phyloP scores from a whole-genome alignment of 2,329 filamentous ascomycete species.

The Cladobotryum protrusum region DNA sequence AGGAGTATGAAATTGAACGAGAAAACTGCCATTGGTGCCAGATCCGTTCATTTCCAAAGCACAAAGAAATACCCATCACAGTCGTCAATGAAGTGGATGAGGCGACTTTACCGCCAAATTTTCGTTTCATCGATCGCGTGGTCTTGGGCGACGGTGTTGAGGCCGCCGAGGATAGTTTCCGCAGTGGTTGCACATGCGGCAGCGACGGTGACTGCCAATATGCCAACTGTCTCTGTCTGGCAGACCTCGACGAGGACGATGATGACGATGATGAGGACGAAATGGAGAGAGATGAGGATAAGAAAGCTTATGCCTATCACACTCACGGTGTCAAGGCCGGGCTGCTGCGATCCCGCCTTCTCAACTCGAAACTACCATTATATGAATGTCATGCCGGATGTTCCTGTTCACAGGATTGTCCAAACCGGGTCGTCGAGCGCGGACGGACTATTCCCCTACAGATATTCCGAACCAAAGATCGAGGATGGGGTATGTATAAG shows the following conservation, averaged over 20 bases:
- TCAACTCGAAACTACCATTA: conserved; percentile 55
- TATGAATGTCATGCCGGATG: conserved; percentile 77
- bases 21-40: conserved; percentile 56
- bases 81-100: conserved; percentile 59
- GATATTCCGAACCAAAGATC: conserved; percentile 66
- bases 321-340: conserved; percentile 45
- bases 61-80: conserved; percentile 47
- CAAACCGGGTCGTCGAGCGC: conserved; percentile 70
- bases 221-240: conserved; percentile 62
- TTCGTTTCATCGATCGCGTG: conserved; percentile 61
- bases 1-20: conserved; percentile 30
- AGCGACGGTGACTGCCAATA: conserved; percentile 61
- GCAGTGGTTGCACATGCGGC: conserved; percentile 62
- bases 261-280: conserved; percentile 35
- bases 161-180: conserved; percentile 54
- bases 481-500: conserved; percentile 62
- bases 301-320: conserved; percentile 57
- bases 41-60: conserved; percentile 47
- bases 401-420: conserved; percentile 56
- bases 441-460: conserved; percentile 65
- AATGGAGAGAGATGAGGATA: conserved; percentile 23
- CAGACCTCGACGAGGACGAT: conserved; percentile 49
- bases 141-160: conserved; percentile 55
- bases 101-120: conserved; percentile 52
- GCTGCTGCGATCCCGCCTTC: conserved; percentile 44